phyloP scores from a whole-genome alignment of 1,284 basidiomycete genomes.

The Vanrija humicola region DNA sequence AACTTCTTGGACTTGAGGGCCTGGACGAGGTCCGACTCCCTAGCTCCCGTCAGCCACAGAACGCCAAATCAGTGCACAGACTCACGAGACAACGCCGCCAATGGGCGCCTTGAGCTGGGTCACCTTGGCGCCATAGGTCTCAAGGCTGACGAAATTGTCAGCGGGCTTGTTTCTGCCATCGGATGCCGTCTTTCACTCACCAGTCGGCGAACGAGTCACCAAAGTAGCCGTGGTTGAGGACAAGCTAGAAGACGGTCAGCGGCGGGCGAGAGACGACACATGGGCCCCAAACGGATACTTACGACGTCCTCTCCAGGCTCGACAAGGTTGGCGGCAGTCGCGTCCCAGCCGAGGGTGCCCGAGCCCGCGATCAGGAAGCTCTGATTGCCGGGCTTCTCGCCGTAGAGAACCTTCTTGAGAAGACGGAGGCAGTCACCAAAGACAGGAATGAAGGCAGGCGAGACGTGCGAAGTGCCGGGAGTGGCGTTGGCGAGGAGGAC shows the following conservation, averaged over 20 bases:
- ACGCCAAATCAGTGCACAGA: constrained; percentile 1
- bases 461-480: constrained; percentile 81
- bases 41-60: constrained; percentile 5
- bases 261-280: neutral
- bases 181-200: constrained; percentile 49
- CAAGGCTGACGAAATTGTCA: constrained; percentile 56
- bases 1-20: constrained; percentile 78
- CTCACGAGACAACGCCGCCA: constrained; percentile 65
- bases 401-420: constrained; percentile 73
- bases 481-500: constrained; percentile 53
- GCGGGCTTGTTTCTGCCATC: neutral
- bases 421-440: constrained; percentile 88
- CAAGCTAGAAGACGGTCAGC: constrained; percentile 38
- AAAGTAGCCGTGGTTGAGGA: constrained; percentile 74
- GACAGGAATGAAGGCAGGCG: constrained; percentile 81
- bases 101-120: constrained; percentile 77
- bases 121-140: constrained; percentile 87
- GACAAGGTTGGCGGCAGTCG: constrained; percentile 73
- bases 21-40: constrained; percentile 46
- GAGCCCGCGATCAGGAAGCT: constrained; percentile 88
- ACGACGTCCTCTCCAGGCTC: constrained; percentile 73
- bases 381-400: constrained; percentile 60
- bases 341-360: constrained; percentile 87
- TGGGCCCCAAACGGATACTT: constrained; percentile 5
- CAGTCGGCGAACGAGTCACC: constrained; percentile 79